Evolutionary conservation across 129 eudicot genomes (phyloP), one percentile per base, ranked within the genome.

Genomic region (Artemisia argyi): DNA sequence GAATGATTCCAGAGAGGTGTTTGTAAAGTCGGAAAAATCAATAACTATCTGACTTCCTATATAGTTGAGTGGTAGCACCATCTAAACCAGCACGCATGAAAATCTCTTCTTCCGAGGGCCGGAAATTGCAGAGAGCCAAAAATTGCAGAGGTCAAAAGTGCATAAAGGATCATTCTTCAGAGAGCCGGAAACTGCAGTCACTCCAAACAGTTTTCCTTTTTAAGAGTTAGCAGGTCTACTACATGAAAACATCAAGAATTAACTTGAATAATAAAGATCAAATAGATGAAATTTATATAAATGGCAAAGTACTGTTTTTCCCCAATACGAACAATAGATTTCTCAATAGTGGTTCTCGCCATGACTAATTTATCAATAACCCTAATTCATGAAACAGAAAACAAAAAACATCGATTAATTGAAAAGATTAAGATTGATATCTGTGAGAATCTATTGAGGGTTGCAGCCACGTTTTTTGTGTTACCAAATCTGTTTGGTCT

Each of bases 1-100:
- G 84, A 94, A 94, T 44, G 87, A 63, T 60, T 88, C 99, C 83
- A 90, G 71, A 32, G 99, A 79, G 73, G 56, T 78, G 73, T 87
- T 90, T 58, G 91, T 80, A 57, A 94, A 59, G 76, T 82, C 89
- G 16, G 81, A 78, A 44, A 86, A 79, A 78, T 88, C 88, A 64
- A 88, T 58, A 20, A 70, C 72, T 28, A 94, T 83, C 80, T 94
- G 98, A 72, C 79, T 86, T 67, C 99, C 99, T 82, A 85, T 49
- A 62, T 76, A 87, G 73, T 94, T 94, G 66, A 94, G 58, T 50
- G 97, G 97, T 73, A 94, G 93, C 85, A 63, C 96, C 99, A 79
- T 94, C 99, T 79, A 94, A 77, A 16, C 99, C 99, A 12, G 99
- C 76, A 61, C 64, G 82, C 9, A 62, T 49, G 76, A 90, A 68